Percentiles rank a stretch among this genome's conserved stretches.
phyloP scores from a whole-genome alignment of 306 rosid species.

The Vigna reflexopilosa region DNA sequence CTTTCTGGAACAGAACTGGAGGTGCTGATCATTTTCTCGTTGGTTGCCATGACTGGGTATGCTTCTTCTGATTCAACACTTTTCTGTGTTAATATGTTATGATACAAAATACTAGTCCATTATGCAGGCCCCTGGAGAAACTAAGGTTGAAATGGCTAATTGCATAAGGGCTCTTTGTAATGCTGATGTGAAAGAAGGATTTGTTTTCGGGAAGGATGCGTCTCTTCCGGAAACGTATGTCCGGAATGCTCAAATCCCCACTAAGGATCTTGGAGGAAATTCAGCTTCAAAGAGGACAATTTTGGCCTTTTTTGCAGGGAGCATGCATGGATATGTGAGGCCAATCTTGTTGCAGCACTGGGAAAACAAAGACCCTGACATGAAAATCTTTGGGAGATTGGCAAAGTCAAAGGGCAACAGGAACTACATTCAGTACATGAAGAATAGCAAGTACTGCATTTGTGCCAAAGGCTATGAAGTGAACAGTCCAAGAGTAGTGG shows the following conservation, averaged over 20 bases:
- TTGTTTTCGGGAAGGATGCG: slow-evolving; percentile 78
- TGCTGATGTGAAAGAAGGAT: slow-evolving; percentile 80
- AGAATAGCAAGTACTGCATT: slow-evolving; percentile 89
- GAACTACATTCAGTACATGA: slow-evolving; percentile 75
- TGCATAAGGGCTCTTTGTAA: slow-evolving; percentile 88
- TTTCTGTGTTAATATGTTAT: slow-evolving; percentile 5
- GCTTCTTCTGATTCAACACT: slow-evolving; percentile 26
- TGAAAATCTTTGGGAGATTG: slow-evolving; percentile 73
- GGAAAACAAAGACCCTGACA: slow-evolving; percentile 91
- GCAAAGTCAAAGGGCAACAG: slow-evolving; percentile 60
- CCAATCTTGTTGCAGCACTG: slow-evolving; percentile 78
- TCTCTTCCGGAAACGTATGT: slow-evolving; percentile 87
- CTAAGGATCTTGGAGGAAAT: slow-evolving; percentile 67
- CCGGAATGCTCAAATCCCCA: slow-evolving; percentile 54
- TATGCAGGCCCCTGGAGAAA: slow-evolving; percentile 76
- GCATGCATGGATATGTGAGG: slow-evolving; percentile 78
- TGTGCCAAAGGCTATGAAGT: slow-evolving; percentile 95
- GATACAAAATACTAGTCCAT: slow-evolving; percentile 23
- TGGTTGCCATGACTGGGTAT: slow-evolving; percentile 98
- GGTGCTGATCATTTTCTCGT: slow-evolving; percentile 96
- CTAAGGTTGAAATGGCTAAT: slow-evolving; percentile 61
- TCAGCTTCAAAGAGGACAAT: slow-evolving; percentile 58
- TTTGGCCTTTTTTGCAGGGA: slow-evolving; percentile 89
- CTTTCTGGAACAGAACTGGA: slow-evolving; percentile 87
- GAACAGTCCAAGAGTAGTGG: slow-evolving; percentile 91